These are phyloP conservation scores for Candida awuae DNA, from an alignment of 805 yeast species.

Conservation along the genomic window DNA sequence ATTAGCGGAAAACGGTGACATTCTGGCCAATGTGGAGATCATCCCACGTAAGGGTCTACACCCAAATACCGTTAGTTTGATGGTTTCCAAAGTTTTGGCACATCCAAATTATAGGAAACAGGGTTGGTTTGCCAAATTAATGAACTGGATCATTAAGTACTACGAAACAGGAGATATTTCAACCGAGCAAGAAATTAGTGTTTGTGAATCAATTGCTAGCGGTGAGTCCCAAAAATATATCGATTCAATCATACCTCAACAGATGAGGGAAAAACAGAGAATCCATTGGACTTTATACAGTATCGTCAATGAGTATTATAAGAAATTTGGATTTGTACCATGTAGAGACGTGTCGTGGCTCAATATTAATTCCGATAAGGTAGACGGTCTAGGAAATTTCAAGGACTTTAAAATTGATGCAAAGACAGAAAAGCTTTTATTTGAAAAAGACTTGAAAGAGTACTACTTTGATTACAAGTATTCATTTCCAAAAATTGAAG, in stretches of 20 bases:
- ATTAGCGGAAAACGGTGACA: neutral
- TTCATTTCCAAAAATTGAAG: neutral
- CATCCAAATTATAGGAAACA: constrained; percentile 7
- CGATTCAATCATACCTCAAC: neutral
- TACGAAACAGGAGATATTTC: constrained; percentile 7
- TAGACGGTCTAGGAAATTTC: neutral
- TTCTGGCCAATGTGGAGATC: constrained; percentile 1
- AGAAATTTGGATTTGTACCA: constrained; percentile 7
- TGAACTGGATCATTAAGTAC: constrained; percentile 5
- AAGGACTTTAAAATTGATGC: neutral
- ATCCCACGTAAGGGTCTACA: constrained; percentile 4
- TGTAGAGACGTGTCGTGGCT: neutral
- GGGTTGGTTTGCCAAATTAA: constrained; percentile 3
- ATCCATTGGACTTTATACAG: constrained; percentile 9
- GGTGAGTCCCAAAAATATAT: neutral
- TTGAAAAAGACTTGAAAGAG: constrained; percentile 1
- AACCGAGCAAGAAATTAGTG: neutral
- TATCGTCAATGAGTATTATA: constrained; percentile 7
- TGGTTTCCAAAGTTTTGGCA: constrained; percentile 6
- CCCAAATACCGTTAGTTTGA: neutral
- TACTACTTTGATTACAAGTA: constrained; percentile 1
- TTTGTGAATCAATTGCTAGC: constrained; percentile 1
- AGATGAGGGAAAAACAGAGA: neutral
- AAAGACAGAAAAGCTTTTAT: neutral
- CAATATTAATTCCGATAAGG: neutral